Evolutionary conservation across 2,329 filamentous ascomycete genomes (phyloP).

Genomic region (Cytospora piceae): DNA sequence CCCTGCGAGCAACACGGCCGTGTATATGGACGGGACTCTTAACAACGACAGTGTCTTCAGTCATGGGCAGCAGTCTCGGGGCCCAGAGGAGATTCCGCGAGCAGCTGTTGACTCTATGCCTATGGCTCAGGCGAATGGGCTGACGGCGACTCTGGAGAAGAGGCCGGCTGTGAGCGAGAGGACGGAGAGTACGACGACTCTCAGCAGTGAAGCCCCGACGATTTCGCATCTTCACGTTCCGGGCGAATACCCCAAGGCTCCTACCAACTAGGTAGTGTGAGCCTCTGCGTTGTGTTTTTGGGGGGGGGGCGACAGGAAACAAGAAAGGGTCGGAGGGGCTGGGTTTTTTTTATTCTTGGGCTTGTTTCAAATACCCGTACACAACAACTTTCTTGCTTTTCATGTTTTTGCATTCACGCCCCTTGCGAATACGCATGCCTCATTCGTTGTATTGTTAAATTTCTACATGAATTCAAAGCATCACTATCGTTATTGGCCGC

Average conservation of each 20-base stretch:
- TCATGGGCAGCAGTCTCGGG: not conserved
- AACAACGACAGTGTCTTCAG: constrained; percentile 5
- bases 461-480: constrained; percentile 7
- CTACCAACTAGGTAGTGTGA: constrained; percentile 11
- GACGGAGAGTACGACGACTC: constrained; percentile 27
- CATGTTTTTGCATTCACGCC: not conserved
- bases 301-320: not conserved
- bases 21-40: constrained; percentile 15
- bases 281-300: not conserved
- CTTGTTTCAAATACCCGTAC: constrained; percentile 22
- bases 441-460: not conserved
- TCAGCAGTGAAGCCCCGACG: constrained; percentile 43
- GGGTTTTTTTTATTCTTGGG: constrained; percentile 8
- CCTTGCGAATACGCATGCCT: constrained; percentile 5
- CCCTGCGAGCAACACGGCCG: constrained; percentile 4
- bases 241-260: constrained; percentile 62
- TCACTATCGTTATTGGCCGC: not conserved
- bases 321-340: not conserved
- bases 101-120: constrained; percentile 5
- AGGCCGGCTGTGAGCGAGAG: constrained; percentile 26
- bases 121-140: not conserved
- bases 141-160: not conserved
- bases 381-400: constrained; percentile 1
- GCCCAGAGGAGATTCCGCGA: constrained; percentile 13
- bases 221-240: constrained; percentile 72